Percentiles rank a stretch among this genome's conserved stretches.
These are phyloP conservation scores for Botrytis aclada DNA, from an alignment of 2,329 filamentous ascomycete species.

Conservation along the genomic window DNA sequence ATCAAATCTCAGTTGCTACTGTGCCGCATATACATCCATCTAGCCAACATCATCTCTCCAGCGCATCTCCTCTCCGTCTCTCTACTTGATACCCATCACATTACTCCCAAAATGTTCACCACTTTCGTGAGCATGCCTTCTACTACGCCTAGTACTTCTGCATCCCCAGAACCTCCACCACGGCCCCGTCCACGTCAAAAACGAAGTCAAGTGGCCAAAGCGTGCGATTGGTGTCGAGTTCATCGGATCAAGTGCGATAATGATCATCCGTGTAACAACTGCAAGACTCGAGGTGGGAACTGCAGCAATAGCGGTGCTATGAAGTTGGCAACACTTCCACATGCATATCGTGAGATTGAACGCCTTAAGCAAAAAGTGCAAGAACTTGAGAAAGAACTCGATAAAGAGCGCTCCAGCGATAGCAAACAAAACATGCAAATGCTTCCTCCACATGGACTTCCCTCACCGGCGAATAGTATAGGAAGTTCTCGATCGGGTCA, in stretches of 20 bases:
- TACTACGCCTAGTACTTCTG: conserved; percentile 8
- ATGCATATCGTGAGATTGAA: conserved; percentile 40
- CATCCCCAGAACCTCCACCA: conserved; percentile 16
- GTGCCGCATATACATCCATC: not conserved
- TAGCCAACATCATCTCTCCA: not conserved
- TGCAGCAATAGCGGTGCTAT: conserved; percentile 40
- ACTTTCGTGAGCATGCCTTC: conserved; percentile 20
- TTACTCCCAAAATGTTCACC: conserved; percentile 9
- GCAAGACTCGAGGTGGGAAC: conserved; percentile 38
- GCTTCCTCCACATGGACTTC: conserved; percentile 23
- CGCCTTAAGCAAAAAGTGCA: conserved; percentile 37
- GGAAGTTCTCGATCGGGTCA: conserved; percentile 1
- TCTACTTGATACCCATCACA: not conserved
- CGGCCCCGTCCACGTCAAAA: conserved; percentile 21
- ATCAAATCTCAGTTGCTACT: not conserved
- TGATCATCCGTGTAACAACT: conserved; percentile 42
- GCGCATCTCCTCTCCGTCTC: not conserved
- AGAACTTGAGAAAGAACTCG: conserved; percentile 38
- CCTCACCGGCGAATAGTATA: conserved; percentile 18
- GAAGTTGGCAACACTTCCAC: conserved; percentile 36
- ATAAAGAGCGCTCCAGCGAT: conserved; percentile 11
- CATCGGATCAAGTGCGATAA: conserved; percentile 45
- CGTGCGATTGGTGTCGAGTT: conserved; percentile 43
- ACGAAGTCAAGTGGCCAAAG: conserved; percentile 37
- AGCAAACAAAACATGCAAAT: conserved; percentile 12